Percentiles rank a stretch among this genome's conserved stretches.
Conservation (phyloP, 192 early-diverging fungal genomes). For the Backusella parvicylindrica region DNA sequence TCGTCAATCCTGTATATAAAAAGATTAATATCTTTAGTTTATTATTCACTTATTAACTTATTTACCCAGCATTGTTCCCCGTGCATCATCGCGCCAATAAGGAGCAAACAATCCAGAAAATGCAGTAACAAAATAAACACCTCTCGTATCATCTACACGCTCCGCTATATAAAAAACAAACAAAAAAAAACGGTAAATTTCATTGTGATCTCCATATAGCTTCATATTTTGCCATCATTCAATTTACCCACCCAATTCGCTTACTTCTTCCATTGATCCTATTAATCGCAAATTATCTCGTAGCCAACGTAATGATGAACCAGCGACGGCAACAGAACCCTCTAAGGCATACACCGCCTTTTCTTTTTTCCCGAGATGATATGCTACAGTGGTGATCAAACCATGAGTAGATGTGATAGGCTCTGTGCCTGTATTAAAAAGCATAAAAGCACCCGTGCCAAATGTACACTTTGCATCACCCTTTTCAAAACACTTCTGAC, state of each 20-base stretch:
- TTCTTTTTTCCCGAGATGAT: slow-evolving; percentile 72
- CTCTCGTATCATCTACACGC: slow-evolving; percentile 67
- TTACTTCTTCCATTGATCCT: slow-evolving; percentile 66
- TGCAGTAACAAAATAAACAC: slow-evolving; percentile 94
- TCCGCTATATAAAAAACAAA: slow-evolving; percentile 39
- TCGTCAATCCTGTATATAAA: slow-evolving; percentile 61
- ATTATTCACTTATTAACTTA: too few relatives aligned
- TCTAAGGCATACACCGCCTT: slow-evolving; percentile 80
- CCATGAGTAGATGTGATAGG: slow-evolving; percentile 77
- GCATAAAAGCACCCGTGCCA: slow-evolving; percentile 94
- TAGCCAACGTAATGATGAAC: slow-evolving; percentile 88
- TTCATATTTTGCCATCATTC: not conserved
- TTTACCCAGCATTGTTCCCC: slow-evolving; percentile 75
- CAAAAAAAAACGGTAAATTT: not conserved
- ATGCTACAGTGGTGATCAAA: slow-evolving; percentile 90
- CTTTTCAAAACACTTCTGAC: slow-evolving; percentile 80
- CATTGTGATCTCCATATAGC: not conserved
- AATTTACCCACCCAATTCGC: slow-evolving; percentile 42
- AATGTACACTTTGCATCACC: slow-evolving; percentile 95
- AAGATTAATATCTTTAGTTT: too few relatives aligned
- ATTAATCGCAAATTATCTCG: slow-evolving; percentile 86
- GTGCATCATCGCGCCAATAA: slow-evolving; percentile 94
- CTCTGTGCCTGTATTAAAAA: slow-evolving; percentile 88
- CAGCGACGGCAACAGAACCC: slow-evolving; percentile 89
- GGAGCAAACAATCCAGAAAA: slow-evolving; percentile 94